Evolutionary conservation across 306 rosid genomes (phyloP), one percentile per base, ranked within the genome.

Genomic region (Hippophae rhamnoides): DNA sequence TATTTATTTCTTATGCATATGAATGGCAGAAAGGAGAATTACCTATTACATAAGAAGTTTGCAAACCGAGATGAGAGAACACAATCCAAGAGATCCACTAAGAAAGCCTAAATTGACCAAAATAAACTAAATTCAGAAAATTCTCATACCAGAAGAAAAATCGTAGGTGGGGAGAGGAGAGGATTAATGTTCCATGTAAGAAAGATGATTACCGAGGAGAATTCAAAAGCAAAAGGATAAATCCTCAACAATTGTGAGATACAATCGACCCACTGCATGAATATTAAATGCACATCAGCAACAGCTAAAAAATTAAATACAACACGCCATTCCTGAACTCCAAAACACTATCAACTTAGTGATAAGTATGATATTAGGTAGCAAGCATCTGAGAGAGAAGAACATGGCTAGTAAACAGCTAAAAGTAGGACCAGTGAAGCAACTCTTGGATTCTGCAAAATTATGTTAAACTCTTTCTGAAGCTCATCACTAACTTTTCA

Each of bases 11-110:
- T 69, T 56, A 72, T 38, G 56, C 61, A 71, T 67, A 56, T 56
- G 69, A 65, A 67, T 26, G 62, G 46, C 66, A 63, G 62, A 57
- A 26, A 68, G 61, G 67, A 70, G 7, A 77, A 45, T 40, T 81
- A 92, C 99, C 99, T 85, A 69, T 92, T 88, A 76, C 87, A 86
- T 57, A 92, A 82, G 90, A 92, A 92, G 70, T 92, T 92, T 60
- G 96, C 99, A 80, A 92, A 92, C 66, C 95, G 97, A 69, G 90
- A 92, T 9, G 96, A 88, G 70, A 88, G 78, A 71, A 88, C 60
- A 72, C 76, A 78, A 69, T 92, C 99, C 76, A 92, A 54, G 53
- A 92, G 80, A 72, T 92, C 99, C 76, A 92, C 99, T 65, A 92
- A 81, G 74, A 92, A 92, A 65, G 78, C 95, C 99, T 92, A 67